Evolutionary conservation across 1,139 yeast species (phyloP).

Genomic region (Kodamaea plutei): DNA sequence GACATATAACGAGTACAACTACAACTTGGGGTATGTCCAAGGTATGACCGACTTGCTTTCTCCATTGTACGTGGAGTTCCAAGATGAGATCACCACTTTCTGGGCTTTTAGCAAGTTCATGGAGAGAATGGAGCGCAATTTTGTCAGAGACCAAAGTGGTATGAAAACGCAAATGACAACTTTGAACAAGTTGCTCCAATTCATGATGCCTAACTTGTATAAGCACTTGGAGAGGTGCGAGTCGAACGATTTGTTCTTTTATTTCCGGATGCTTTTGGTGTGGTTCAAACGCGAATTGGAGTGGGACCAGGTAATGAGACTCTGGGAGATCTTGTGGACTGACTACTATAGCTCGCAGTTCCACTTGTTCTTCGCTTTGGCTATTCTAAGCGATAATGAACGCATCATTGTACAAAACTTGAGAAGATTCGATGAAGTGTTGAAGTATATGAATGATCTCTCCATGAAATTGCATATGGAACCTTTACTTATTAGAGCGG

Average conservation of each 20-base stretch:
- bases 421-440: slow-evolving; percentile 79
- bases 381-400: slow-evolving; percentile 83
- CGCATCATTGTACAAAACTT: slow-evolving; percentile 72
- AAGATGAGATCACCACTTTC: slow-evolving; percentile 77
- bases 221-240: slow-evolving; percentile 83
- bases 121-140: slow-evolving; percentile 95
- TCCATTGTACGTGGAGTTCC: slow-evolving; percentile 73
- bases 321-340: slow-evolving; percentile 94
- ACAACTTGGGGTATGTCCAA: slow-evolving; percentile 88
- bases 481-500: slow-evolving; percentile 75
- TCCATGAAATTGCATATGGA: slow-evolving; percentile 71
- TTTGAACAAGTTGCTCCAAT: slow-evolving; percentile 75
- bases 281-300: slow-evolving; percentile 93
- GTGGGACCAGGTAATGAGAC: slow-evolving; percentile 69
- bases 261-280: slow-evolving; percentile 88
- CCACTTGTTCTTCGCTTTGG: slow-evolving; percentile 81
- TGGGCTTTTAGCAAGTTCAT: slow-evolving; percentile 88
- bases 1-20: slow-evolving; percentile 82
- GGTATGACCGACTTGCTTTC: slow-evolving; percentile 95
- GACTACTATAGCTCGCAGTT: slow-evolving; percentile 82
- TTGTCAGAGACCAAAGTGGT: slow-evolving; percentile 86
- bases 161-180: slow-evolving; percentile 86
- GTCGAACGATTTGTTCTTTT: slow-evolving; percentile 84
- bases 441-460: slow-evolving; percentile 89
- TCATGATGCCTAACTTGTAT: slow-evolving; percentile 83